Conservation (phyloP, 441 rosid genomes). For the Syzygium syzygioides region DNA sequence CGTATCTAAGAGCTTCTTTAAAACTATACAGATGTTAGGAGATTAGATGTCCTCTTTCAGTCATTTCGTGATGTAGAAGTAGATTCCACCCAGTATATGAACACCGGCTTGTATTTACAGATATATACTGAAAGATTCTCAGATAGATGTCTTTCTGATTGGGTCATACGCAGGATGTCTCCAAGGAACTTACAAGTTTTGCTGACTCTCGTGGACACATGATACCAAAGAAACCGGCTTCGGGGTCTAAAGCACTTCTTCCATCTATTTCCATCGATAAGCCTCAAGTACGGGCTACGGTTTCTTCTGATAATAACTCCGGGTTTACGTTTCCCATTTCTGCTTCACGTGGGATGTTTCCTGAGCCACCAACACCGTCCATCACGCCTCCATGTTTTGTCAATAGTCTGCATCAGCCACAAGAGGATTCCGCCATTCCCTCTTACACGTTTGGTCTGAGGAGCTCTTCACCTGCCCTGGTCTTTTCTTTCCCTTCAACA, state of each 20-base stretch:
- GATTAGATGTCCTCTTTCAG: background rate
- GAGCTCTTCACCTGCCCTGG: constrained; percentile 29
- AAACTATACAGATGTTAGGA: background rate
- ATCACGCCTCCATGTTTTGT: constrained; percentile 42
- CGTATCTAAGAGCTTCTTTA: background rate
- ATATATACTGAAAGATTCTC: background rate
- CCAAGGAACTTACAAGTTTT: constrained; percentile 21
- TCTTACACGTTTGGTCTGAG: constrained; percentile 48
- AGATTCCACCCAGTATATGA: background rate
- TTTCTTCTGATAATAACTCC: constrained; percentile 36
- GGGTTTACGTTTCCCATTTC: constrained; percentile 76
- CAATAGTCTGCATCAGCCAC: constrained; percentile 20
- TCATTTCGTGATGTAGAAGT: background rate
- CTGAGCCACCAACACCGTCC: constrained; percentile 86
- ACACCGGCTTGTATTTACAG: background rate
- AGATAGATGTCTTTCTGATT: background rate
- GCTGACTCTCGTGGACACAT: constrained; percentile 15
- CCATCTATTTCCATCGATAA: constrained; percentile 49
- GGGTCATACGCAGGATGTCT: constrained; percentile 26
- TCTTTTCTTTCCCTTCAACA: constrained; percentile 67
- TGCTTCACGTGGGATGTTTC: constrained; percentile 35
- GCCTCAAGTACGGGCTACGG: constrained; percentile 40
- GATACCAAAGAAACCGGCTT: constrained; percentile 33
- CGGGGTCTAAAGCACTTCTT: constrained; percentile 51
- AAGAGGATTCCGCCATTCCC: constrained; percentile 40